A percentile compares a stretch with the other conserved stretches of the same genome.
phyloP scores from a whole-genome alignment of 2,329 filamentous ascomycete species.

The Botrytis squamosa region DNA sequence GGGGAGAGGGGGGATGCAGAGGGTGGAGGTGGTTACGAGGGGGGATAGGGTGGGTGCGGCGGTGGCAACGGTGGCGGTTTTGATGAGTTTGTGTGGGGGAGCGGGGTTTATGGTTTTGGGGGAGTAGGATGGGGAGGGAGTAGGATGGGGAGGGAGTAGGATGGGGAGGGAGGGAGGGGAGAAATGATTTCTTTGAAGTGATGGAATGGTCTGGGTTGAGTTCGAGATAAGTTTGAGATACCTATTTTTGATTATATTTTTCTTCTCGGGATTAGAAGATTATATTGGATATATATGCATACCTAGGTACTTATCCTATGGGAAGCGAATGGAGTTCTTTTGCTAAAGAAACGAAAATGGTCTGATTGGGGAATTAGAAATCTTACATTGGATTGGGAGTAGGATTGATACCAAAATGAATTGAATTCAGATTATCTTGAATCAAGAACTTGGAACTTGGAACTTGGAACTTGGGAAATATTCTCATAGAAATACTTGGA shows the following conservation, averaged over 20 bases:
- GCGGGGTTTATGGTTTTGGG: slow-evolving; percentile 24
- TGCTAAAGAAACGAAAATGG: too few species aligned
- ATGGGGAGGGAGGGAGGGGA: too few species aligned
- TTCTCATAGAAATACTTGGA: too few species aligned
- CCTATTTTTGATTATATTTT: neutral
- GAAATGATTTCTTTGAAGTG: too few species aligned
- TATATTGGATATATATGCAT: neutral
- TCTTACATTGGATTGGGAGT: too few species aligned
- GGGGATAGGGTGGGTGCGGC: slow-evolving; percentile 45
- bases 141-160: too few species aligned
- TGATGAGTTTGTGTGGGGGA: slow-evolving; percentile 32
- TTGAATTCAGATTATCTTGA: neutral
- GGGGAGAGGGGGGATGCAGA: neutral
- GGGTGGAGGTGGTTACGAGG: slow-evolving; percentile 34
- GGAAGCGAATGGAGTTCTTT: neutral
- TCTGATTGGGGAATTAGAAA: too few species aligned
- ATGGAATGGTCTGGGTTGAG: neutral
- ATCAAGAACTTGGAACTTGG: neutral
- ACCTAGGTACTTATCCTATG: neutral
- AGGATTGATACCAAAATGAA: too few species aligned
- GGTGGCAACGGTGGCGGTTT: slow-evolving; percentile 42
- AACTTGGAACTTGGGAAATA: too few species aligned
- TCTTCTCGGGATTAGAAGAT: neutral
- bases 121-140: neutral
- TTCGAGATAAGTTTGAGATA: neutral